Evolutionary conservation across 176 grass and related monocot genomes (phyloP), one percentile per base, ranked within the genome.

Genomic region (Carex scoparia): DNA sequence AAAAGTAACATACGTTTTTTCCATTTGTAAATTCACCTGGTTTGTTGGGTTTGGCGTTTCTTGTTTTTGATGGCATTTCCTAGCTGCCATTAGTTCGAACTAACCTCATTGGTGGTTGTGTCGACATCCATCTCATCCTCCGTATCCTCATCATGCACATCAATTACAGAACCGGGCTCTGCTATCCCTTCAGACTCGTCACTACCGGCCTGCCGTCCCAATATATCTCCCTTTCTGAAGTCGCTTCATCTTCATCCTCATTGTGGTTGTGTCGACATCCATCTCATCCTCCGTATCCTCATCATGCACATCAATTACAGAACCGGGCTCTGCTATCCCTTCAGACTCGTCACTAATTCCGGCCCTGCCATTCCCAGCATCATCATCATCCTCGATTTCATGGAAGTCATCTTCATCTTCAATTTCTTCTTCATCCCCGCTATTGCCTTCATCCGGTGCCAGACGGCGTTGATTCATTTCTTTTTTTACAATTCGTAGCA

Each of bases 401-500:
- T 94, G 86, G 40, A 88, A 61, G 86, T 91, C 76, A 19, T 98
- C 95, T 44, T 95, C 93, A 69, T 97, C 42, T 44, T 38, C 35
- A 38, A 2, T 3, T 42, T 94, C 92, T 63, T 97, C 93, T 19
- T 95, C 93, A 2, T 89, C 90, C 19, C 89, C 96, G 23, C 85
- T 93, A 40, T 91, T 87, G 44, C 77, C 85, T 84, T 85, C 81
- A 64, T 35, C 70, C 28, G 86, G 60, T 33, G 61, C 74, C 30
- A 80, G 69, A 49, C 86, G 66, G 75, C 31, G 85, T 49, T 5
- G 87, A 85, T 98, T 98, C 65, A 94, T 65, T 89, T 98, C 88
- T 84, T 95, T 94, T 84, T 94, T 91, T 60, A 98, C 88, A 69
- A 98, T 85, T 84, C 88, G 88, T 82, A 98, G 87, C 93, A 95